A percentile compares a stretch with the other conserved stretches of the same genome.
Evolutionary conservation across 192 early-diverging fungal genomes (phyloP).

Genomic region (Pilaira anomala): DNA sequence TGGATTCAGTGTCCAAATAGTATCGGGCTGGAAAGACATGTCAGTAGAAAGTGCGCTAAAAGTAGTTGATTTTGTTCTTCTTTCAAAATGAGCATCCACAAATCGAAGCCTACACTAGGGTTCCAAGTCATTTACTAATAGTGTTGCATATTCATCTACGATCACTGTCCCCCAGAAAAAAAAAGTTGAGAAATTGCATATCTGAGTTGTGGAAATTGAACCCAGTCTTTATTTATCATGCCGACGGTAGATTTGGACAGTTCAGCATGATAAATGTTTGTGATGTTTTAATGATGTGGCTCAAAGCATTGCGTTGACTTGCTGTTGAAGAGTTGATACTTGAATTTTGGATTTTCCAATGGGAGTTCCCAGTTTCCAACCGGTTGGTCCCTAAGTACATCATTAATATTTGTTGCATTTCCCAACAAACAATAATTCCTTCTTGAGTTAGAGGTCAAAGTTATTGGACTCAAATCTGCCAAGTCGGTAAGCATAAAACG

Average conservation of each 20-base stretch:
- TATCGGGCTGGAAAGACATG: no score
- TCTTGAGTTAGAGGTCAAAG: no score
- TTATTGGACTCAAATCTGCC: no score
- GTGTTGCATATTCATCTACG: background rate
- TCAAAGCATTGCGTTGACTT: background rate
- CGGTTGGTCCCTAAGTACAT: background rate
- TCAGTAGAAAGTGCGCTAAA: no score
- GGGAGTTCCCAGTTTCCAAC: conserved; percentile 1
- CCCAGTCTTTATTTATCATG: conserved; percentile 4
- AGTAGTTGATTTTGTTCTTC: conserved; percentile 5
- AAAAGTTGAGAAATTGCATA: conserved; percentile 5
- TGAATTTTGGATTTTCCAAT: background rate
- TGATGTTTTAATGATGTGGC: conserved; percentile 1
- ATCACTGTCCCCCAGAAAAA: background rate
- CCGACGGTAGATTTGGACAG: background rate
- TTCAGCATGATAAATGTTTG: background rate
- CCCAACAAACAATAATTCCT: background rate
- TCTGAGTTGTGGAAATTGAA: conserved; percentile 1
- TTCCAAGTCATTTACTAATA: background rate
- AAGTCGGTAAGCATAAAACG: no score
- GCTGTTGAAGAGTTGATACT: background rate
- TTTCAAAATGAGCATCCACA: conserved; percentile 2
- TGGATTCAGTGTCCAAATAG: no score
- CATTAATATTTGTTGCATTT: background rate
- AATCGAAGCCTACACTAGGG: background rate